A percentile compares a stretch with the other conserved stretches of the same genome.
Conservation (phyloP, 139 green algal species). For the Spirogloea muscicola region DNA sequence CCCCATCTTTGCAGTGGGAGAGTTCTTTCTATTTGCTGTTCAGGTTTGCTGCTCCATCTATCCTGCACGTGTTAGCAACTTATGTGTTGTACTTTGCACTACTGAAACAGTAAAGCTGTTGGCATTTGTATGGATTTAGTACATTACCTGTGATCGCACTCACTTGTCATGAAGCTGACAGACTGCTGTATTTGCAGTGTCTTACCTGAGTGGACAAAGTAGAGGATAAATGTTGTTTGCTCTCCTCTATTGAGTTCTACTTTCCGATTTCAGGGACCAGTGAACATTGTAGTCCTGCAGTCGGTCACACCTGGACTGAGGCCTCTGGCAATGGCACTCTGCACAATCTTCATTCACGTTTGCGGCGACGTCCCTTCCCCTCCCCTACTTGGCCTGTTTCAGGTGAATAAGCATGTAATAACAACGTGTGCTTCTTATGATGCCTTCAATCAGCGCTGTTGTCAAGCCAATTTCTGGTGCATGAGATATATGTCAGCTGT, state of each 20-base stretch:
- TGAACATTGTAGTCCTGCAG: constrained; percentile 80
- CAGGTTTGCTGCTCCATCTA: constrained; percentile 13
- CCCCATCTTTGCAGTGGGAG: constrained; percentile 21
- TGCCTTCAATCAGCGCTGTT: too few relatives aligned
- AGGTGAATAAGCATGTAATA: constrained; percentile 33
- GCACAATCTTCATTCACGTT: constrained; percentile 82
- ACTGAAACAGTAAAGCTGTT: background rate
- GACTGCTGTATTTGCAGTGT: background rate
- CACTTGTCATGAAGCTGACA: background rate
- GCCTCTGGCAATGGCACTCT: constrained; percentile 69
- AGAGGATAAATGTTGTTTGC: background rate
- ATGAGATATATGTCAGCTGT: too few relatives aligned
- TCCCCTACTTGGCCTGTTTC: constrained; percentile 67
- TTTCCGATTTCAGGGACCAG: constrained; percentile 58
- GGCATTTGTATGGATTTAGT: background rate
- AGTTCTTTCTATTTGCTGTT: constrained; percentile 48
- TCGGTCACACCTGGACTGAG: constrained; percentile 72
- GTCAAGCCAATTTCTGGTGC: too few relatives aligned
- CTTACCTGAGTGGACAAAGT: background rate
- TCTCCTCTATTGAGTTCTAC: background rate
- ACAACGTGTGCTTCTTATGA: too few relatives aligned
- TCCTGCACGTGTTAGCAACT: background rate
- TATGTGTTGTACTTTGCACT: constrained; percentile 21
- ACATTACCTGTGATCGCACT: background rate
- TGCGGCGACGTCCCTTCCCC: constrained; percentile 90